phyloP scores from a whole-genome alignment of 176 grass and related monocot genomes.

The Melocanna baccifera region DNA sequence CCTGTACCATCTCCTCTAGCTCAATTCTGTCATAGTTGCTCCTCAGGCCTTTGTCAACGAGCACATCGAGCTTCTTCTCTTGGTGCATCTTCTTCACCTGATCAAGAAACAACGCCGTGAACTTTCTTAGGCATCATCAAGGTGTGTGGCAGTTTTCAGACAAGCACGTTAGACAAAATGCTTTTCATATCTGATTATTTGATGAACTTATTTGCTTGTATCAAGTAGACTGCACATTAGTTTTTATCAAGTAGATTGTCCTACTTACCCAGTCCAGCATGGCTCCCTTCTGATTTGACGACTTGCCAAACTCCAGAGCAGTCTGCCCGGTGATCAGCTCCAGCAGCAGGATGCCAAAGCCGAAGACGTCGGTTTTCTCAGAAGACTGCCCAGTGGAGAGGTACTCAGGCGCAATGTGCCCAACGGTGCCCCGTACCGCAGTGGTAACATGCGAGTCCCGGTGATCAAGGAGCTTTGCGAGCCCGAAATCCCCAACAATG shows the following conservation, averaged over 20 bases:
- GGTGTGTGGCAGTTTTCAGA: neutral
- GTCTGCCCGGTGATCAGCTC: slow-evolving; percentile 88
- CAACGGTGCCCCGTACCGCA: slow-evolving; percentile 82
- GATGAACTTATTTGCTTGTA: neutral
- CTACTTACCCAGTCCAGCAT: slow-evolving; percentile 92
- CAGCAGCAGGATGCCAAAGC: slow-evolving; percentile 89
- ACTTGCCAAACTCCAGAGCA: slow-evolving; percentile 82
- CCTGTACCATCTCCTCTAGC: slow-evolving; percentile 90
- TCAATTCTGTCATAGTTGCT: slow-evolving; percentile 69
- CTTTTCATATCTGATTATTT: neutral
- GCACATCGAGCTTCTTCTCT: slow-evolving; percentile 83
- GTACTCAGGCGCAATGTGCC: slow-evolving; percentile 94
- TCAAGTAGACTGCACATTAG: neutral
- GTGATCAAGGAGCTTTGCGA: slow-evolving; percentile 89
- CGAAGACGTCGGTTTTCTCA: slow-evolving; percentile 92
- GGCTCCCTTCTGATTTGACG: slow-evolving; percentile 86
- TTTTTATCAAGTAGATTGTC: neutral
- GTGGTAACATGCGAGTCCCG: slow-evolving; percentile 89
- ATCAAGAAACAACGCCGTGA: neutral
- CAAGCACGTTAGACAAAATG: neutral
- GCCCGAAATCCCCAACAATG: slow-evolving; percentile 86
- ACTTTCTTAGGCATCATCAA: neutral
- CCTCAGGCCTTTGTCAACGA: slow-evolving; percentile 68
- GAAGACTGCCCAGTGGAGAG: slow-evolving; percentile 94
- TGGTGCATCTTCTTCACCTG: slow-evolving; percentile 99